Evolutionary conservation across 345 rosid genomes (phyloP).

Genomic region (Draba incana): DNA sequence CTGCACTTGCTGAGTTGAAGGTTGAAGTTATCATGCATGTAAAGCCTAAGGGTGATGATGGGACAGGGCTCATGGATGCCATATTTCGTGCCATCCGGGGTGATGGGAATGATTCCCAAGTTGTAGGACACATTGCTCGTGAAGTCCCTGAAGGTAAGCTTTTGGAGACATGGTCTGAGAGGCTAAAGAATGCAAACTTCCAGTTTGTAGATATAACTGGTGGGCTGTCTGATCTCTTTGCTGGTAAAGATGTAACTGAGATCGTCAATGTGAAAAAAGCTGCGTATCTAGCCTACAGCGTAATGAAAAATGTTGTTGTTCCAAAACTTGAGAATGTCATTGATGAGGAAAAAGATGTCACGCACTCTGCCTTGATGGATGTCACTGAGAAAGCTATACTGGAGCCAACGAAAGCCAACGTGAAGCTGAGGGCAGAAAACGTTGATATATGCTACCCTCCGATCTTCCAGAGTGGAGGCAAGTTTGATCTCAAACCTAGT

Average conservation of each 20-base stretch:
- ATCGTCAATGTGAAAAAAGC: constrained; percentile 82
- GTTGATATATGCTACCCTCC: constrained; percentile 98
- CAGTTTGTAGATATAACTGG: constrained; percentile 68
- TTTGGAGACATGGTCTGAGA: constrained; percentile 80
- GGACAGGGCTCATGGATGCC: constrained; percentile 62
- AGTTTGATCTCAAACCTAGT: constrained; percentile 91
- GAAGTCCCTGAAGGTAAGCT: constrained; percentile 89
- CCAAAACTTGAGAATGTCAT: constrained; percentile 88
- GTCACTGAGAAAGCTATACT: constrained; percentile 83
- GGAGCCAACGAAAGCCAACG: constrained; percentile 78
- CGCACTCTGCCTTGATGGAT: constrained; percentile 87
- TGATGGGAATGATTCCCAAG: constrained; percentile 48
- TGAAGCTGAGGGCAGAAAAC: constrained; percentile 85
- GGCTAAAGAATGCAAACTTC: constrained; percentile 56
- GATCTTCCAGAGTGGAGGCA: constrained; percentile 91
- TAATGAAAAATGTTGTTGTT: constrained; percentile 85
- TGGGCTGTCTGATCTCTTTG: constrained; percentile 84
- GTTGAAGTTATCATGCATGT: constrained; percentile 70
- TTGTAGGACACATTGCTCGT: constrained; percentile 72
- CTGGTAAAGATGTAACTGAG: constrained; percentile 77
- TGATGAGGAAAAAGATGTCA: constrained; percentile 86
- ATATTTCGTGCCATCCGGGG: constrained; percentile 62
- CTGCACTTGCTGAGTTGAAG: constrained; percentile 70
- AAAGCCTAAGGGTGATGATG: constrained; percentile 74
- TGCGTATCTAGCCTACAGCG: constrained; percentile 67